Conservation (phyloP, 192 early-diverging fungal genomes). For the Backusella westeae region DNA sequence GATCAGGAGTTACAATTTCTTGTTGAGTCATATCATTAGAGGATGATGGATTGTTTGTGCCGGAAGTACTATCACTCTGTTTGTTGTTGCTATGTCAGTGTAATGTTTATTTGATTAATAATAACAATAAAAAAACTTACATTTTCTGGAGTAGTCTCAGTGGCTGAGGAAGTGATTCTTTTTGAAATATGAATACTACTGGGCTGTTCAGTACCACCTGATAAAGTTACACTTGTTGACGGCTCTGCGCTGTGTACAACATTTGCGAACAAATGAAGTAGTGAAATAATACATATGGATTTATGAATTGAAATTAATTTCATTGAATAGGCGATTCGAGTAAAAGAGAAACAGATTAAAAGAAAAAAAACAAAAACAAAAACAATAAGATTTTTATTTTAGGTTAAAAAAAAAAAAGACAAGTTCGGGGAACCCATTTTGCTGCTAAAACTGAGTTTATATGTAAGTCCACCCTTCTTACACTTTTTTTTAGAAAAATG, state of each 20-base stretch:
- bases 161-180: neutral
- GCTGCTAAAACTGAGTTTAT: neutral
- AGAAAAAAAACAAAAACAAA: neutral
- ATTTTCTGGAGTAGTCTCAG: neutral
- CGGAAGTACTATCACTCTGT: neutral
- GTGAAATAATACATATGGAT: neutral
- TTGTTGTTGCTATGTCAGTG: neutral
- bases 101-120: neutral
- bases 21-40: neutral
- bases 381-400: neutral
- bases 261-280: neutral
- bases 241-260: neutral
- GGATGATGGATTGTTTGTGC: neutral
- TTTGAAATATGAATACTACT: neutral
- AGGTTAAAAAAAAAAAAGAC: neutral
- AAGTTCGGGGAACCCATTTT: neutral
- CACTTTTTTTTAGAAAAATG: neutral
- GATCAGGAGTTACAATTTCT: neutral
- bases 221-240: constrained; percentile 1
- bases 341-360: neutral
- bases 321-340: neutral
- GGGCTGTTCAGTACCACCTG: neutral
- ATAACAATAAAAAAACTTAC: neutral
- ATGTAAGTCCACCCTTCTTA: neutral
- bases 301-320: neutral